Percentiles rank a stretch among this genome's conserved stretches.
phyloP scores from a whole-genome alignment of 2,329 filamentous ascomycete species.

The Coniochaeta hoffmannii region DNA sequence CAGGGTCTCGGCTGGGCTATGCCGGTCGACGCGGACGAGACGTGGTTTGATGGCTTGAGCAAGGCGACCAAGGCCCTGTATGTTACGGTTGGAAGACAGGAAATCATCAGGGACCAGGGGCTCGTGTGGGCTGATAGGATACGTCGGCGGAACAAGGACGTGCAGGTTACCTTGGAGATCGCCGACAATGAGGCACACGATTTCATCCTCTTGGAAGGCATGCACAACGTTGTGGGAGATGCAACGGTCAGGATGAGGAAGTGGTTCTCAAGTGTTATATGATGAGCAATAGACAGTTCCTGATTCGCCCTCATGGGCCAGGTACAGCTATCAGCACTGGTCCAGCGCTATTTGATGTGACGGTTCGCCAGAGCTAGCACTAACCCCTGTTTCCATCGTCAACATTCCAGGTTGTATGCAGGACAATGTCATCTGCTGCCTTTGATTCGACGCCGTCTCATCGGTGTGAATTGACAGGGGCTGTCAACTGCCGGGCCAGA shows the following conservation, averaged over 20 bases:
- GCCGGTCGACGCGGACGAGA: conserved; percentile 17
- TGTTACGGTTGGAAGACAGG: conserved; percentile 23
- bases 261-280: neutral
- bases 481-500: neutral
- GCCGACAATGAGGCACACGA: conserved; percentile 24
- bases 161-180: conserved; percentile 21
- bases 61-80: conserved; percentile 17
- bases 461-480: neutral
- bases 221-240: neutral
- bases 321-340: too few species aligned
- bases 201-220: conserved; percentile 23
- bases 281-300: neutral
- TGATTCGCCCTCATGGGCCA: too few species aligned
- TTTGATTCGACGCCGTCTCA: neutral
- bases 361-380: too few species aligned
- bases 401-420: too few species aligned
- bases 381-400: too few species aligned
- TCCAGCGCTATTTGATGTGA: too few species aligned
- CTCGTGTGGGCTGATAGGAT: conserved; percentile 17
- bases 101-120: conserved; percentile 23
- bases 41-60: conserved; percentile 20
- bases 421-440: neutral
- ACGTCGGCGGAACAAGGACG: conserved; percentile 9
- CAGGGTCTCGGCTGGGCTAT: conserved; percentile 17
- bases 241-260: conserved; percentile 1